Conservation (phyloP, 1,284 basidiomycete species). For the Irpex sp. region DNA sequence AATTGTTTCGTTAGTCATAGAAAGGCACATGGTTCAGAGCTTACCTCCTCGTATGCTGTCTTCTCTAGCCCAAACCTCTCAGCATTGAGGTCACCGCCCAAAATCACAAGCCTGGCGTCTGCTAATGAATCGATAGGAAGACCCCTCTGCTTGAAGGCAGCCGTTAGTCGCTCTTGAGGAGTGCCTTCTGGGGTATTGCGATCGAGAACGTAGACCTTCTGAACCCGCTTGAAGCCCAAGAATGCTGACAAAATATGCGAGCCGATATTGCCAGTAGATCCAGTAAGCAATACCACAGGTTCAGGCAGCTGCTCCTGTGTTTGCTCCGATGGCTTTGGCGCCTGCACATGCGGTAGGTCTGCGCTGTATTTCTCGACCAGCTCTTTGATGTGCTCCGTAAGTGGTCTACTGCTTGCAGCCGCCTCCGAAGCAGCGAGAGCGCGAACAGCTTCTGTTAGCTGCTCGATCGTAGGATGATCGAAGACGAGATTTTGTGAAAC, state of each 20-base stretch:
- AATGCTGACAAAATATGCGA: slow-evolving; percentile 15
- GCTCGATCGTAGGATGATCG: slow-evolving; percentile 22
- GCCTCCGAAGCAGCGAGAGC: slow-evolving; percentile 4
- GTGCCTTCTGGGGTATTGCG: not conserved
- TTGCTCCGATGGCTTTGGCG: not conserved
- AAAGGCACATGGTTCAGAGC: not conserved
- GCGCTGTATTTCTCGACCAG: slow-evolving; percentile 1
- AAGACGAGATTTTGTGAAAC: slow-evolving; percentile 28
- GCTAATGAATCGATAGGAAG: slow-evolving; percentile 4
- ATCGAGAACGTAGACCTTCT: slow-evolving; percentile 16
- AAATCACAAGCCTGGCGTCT: slow-evolving; percentile 2
- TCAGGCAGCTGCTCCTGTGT: slow-evolving; percentile 1
- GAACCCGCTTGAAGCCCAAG: not conserved
- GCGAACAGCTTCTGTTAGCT: slow-evolving; percentile 12
- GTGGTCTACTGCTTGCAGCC: not conserved
- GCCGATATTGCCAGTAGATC: slow-evolving; percentile 15
- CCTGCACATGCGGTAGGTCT: not conserved
- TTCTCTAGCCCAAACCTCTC: slow-evolving; percentile 9
- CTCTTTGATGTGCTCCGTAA: slow-evolving; percentile 10
- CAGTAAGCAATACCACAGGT: slow-evolving; percentile 17
- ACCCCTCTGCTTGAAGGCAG: slow-evolving; percentile 6
- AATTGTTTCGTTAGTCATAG: not conserved
- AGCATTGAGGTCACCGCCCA: slow-evolving; percentile 5
- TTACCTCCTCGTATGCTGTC: slow-evolving; percentile 8
- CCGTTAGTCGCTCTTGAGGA: slow-evolving; percentile 1